These are phyloP conservation scores for Talaromyces atroroseus DNA, from an alignment of 2,329 filamentous ascomycete genomes.

Conservation along the genomic window DNA sequence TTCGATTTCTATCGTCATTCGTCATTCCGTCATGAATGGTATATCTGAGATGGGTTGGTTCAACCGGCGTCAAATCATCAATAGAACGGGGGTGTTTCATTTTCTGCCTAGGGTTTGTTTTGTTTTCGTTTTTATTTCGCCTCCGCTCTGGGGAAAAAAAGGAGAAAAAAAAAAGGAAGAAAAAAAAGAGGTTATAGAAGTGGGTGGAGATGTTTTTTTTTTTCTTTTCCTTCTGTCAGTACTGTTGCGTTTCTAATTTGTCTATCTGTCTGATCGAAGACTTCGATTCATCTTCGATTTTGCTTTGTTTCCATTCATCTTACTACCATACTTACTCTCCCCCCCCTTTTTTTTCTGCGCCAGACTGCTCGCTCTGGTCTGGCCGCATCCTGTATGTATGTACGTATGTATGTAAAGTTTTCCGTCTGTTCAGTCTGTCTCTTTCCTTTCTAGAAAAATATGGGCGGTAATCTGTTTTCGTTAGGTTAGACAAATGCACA, in stretches of 20 bases:
- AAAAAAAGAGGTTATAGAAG: not conserved
- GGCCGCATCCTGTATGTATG: not conserved
- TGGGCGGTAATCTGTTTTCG: not conserved
- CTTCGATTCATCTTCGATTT: not conserved
- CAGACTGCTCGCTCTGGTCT: not conserved
- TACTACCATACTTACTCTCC: too few species aligned
- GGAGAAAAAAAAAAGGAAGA: not conserved
- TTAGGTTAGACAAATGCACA: too few species aligned
- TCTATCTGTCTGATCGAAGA: not conserved
- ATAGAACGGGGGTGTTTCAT: conserved; percentile 39
- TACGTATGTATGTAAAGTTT: conserved; percentile 1
- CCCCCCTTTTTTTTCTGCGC: too few species aligned
- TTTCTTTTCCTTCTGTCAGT: too few species aligned
- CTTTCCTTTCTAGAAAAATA: not conserved
- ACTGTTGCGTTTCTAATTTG: too few species aligned
- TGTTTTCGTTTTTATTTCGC: conserved; percentile 6
- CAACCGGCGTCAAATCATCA: conserved; percentile 34
- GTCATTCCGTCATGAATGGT: conserved; percentile 24
- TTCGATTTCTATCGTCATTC: conserved; percentile 22
- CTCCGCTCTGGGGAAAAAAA: not conserved
- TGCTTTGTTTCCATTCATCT: too few species aligned
- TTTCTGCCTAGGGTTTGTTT: conserved; percentile 9
- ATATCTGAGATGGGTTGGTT: conserved; percentile 29
- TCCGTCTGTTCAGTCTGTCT: too few species aligned
- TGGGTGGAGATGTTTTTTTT: not conserved